A percentile compares a stretch with the other conserved stretches of the same genome.
phyloP scores from a whole-genome alignment of 2,329 filamentous ascomycete genomes.

The Ascochyta fabae region DNA sequence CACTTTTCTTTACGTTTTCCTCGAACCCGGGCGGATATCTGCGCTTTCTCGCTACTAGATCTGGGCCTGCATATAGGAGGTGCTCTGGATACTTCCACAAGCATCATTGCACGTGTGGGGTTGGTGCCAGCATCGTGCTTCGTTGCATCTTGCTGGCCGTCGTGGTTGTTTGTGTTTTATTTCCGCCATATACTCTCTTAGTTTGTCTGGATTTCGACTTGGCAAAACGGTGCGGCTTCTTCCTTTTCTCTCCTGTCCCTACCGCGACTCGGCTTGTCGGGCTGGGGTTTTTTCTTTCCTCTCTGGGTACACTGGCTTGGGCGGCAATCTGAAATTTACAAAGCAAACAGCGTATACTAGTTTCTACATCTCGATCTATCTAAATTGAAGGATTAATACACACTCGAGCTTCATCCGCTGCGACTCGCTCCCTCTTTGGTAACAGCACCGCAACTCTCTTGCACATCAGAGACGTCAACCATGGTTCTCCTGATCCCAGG shows the following conservation, averaged over 20 bases:
- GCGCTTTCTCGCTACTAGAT: slow-evolving; percentile 35
- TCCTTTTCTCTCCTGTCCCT: slow-evolving; percentile 23
- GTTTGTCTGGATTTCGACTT: slow-evolving; percentile 9
- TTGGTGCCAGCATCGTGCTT: slow-evolving; percentile 31
- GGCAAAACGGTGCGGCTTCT: slow-evolving; percentile 16
- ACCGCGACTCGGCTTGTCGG: slow-evolving; percentile 11
- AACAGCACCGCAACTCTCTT: neutral
- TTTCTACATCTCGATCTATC: slow-evolving; percentile 12
- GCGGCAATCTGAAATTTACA: slow-evolving; percentile 27
- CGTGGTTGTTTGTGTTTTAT: slow-evolving; percentile 35
- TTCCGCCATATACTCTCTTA: slow-evolving; percentile 16
- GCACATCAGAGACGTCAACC: slow-evolving; percentile 4
- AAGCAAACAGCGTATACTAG: slow-evolving; percentile 25
- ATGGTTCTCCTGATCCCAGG: slow-evolving; percentile 6
- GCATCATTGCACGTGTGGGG: slow-evolving; percentile 33
- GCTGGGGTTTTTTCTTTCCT: slow-evolving; percentile 4
- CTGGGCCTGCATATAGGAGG: slow-evolving; percentile 36
- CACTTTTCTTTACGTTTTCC: slow-evolving; percentile 14
- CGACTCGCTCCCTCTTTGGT: neutral
- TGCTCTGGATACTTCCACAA: slow-evolving; percentile 29
- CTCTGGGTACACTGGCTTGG: slow-evolving; percentile 24
- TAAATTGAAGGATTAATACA: slow-evolving; percentile 21
- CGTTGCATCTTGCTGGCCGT: slow-evolving; percentile 30
- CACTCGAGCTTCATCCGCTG: slow-evolving; percentile 10
- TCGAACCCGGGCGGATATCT: slow-evolving; percentile 34